Conservation (phyloP, 805 yeast genomes). For the Wickerhamomyces alni region DNA sequence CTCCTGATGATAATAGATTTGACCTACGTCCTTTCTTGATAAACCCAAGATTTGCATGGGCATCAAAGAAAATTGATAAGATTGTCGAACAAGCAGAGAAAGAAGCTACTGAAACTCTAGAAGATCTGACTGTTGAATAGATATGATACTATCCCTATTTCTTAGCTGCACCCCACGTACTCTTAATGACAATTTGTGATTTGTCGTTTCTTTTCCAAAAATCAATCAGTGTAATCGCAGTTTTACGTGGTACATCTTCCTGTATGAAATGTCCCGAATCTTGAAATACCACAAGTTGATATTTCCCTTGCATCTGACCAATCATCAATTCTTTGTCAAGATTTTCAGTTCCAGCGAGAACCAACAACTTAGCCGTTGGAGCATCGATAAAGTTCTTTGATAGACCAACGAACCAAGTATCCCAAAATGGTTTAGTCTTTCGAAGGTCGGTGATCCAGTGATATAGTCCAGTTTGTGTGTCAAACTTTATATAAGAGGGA, state of each 20-base stretch:
- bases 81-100: conserved; percentile 54
- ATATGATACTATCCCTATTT: conserved; percentile 1
- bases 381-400: conserved; percentile 47
- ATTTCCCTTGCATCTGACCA: conserved; percentile 98
- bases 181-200: conserved; percentile 27
- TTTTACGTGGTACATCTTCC: conserved; percentile 75
- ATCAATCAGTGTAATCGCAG: conserved; percentile 47
- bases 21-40: conserved; percentile 95
- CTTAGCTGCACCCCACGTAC: conserved; percentile 31
- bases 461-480: conserved; percentile 20
- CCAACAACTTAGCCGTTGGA: conserved; percentile 59
- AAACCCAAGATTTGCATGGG: conserved; percentile 85
- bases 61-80: conserved; percentile 80
- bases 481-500: conserved; percentile 50
- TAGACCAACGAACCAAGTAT: conserved; percentile 70
- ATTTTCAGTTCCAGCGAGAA: conserved; percentile 85
- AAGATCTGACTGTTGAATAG: conserved; percentile 42
- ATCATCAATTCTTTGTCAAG: conserved; percentile 80
- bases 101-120: conserved; percentile 27
- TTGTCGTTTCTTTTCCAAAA: conserved; percentile 39
- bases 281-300: conserved; percentile 78
- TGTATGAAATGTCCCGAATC: conserved; percentile 93
- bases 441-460: conserved; percentile 63
- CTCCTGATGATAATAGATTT: conserved; percentile 96
- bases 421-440: conserved; percentile 67